Evolutionary conservation across 768 basidiomycete species (phyloP), one percentile per base, ranked within the genome.

Genomic region (Phanerochaete sordida): DNA sequence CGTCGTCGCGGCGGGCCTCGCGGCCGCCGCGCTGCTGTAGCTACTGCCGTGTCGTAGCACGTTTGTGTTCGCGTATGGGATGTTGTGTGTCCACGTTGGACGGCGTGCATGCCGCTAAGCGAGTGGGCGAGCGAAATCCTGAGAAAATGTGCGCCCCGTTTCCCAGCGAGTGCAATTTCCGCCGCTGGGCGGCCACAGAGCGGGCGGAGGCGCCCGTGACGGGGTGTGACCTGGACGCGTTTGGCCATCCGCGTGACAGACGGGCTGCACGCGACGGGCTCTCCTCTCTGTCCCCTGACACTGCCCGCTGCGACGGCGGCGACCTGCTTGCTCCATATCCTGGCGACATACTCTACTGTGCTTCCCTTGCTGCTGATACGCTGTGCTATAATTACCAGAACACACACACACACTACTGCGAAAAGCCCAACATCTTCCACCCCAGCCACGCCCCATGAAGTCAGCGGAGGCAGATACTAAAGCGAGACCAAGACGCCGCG

Each of bases 401-500:
- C n/a, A 26, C 48, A 50, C 30, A 50, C 48, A 50, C 46, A 47
- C n/a, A 47, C 46, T 47, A 13, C 19, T 43, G 39, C 33, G 33
- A 35, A 35, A 35, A 16, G 19, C 7, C 39, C 39, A 4, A 12
- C 19, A 4, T 43, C 11, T 43, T 43, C 19, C 8, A 11, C 39
- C 8, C 39, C 4, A 4, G 8, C 11, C 39, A n/a, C n/a, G 39
- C 30, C 28, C 28, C 15, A 62, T 62, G 60, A 31, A 45, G 24
- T 2, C 37, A 39, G 27, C 43, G 23, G 50, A 58, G 15, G 30
- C 43, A 15, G 8, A 16, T 52, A 13, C 44, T 3, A 21, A 13
- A n/a, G 56, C n/a, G 19, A 28, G 31, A 39, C 57, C 37, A 7
- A 59, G 65, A 24, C 63, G 63, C 15, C 68, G 69, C 27, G 64